Base-by-base conservation (phyloP, 495 filamentous ascomycete genomes). In the Aspergillus sclerotiicarbonarius region DNA sequence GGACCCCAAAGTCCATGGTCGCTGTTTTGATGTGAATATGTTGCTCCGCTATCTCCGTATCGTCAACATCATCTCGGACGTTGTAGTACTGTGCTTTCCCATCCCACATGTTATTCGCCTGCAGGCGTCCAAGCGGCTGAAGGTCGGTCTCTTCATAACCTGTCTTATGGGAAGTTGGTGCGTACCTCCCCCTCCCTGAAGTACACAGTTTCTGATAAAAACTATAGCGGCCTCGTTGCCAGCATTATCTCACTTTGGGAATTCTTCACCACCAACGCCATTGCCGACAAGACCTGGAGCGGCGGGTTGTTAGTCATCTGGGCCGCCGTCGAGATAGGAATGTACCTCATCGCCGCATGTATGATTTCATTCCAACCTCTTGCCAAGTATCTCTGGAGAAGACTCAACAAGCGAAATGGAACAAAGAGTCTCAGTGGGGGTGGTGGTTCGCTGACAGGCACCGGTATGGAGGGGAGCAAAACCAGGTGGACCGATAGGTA, bases 281-380 rank as follows among this genome's bases (percentile, higher is more conserved):
- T 3, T 4, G 3, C 43, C 7, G 43, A 45, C 29, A 32, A 18
- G 6, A 51, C 49, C 25, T 51, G 25, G 21, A 33, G 25, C 16
- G 49, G 29, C 25, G 25, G 25, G 13, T 19, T 18, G 8, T 12
- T 51, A 10, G 16, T 51, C 31, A 18, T 51, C 49, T 51, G 49
- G 49, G 29, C 49, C 6, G 31, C 18, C 49, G 31, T 51, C 25
- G 49, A 51, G 32, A 33, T 35, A 3, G 49, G 49, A 5, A 51
- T 51, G 49, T 51, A 51, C 15, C 29, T 33, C 31, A 19, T 51
- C 15, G 49, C 49, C 31, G 49, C 49, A 16, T 51, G 49, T 19
- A 51, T 51, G 49, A 51, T 51, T 8, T 31, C 49, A 10, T 51
- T 9, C 32, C 9, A 10, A 13, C 49, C 49, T 6, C 31, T 51